Evolutionary conservation across 2,329 filamentous ascomycete species (phyloP).

Genomic region (Volutella citrinella): DNA sequence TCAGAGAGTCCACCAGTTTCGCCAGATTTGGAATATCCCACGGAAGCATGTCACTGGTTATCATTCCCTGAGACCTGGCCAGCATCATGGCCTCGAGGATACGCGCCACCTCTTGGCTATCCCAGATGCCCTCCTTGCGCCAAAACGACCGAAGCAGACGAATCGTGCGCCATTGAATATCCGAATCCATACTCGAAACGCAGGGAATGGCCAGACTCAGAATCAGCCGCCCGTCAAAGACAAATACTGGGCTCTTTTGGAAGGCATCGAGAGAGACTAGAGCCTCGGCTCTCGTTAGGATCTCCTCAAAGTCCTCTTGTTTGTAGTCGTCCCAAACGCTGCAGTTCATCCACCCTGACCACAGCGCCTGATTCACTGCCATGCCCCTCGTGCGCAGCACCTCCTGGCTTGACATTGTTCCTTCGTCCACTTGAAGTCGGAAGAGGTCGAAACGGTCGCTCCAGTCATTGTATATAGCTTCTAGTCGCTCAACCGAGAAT

Average conservation of each 20-base stretch:
- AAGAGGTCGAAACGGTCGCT: background rate
- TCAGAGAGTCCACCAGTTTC: no score
- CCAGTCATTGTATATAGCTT: background rate
- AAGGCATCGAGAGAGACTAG: background rate
- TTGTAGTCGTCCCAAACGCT: background rate
- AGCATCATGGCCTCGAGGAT: background rate
- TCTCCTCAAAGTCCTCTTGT: background rate
- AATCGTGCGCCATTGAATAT: background rate
- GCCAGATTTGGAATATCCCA: no score
- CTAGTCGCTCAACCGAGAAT: background rate
- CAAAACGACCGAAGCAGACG: background rate
- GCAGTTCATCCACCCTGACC: no score
- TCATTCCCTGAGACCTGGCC: no score
- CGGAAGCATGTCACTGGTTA: no score
- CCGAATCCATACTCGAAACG: background rate
- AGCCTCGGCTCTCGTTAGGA: background rate
- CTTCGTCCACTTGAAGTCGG: background rate
- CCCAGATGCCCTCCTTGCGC: slow-evolving; percentile 1
- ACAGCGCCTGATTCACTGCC: background rate
- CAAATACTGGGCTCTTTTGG: background rate
- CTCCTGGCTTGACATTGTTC: background rate
- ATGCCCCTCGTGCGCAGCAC: background rate
- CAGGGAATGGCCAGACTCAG: background rate
- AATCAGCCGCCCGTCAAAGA: background rate
- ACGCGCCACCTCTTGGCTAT: background rate